Percentiles rank a stretch among this genome's conserved stretches.
Conservation (phyloP, 306 rosid species). For the Acacia confusa region DNA sequence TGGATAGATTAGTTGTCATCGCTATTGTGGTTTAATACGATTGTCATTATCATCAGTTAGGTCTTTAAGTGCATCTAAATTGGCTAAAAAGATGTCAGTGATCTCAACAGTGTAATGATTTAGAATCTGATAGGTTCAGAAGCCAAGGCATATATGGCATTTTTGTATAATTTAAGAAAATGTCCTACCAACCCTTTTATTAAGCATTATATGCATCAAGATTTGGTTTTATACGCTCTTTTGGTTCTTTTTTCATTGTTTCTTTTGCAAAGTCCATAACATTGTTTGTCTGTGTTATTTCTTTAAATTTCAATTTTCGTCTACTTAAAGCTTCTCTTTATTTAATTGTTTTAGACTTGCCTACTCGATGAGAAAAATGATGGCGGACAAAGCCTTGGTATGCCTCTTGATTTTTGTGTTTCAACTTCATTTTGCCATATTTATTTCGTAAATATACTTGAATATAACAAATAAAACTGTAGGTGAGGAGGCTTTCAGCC, state of each 20-base stretch:
- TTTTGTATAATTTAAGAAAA: conserved; percentile 17
- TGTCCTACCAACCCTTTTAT: conserved; percentile 1
- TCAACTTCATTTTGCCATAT: conserved; percentile 14
- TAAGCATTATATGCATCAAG: neutral
- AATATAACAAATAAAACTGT: conserved; percentile 21
- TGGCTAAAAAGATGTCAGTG: neutral
- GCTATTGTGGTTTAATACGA: conserved; percentile 6
- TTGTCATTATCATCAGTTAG: neutral
- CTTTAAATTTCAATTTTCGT: neutral
- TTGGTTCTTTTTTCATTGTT: neutral
- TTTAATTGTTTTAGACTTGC: conserved; percentile 64
- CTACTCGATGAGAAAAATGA: conserved; percentile 98
- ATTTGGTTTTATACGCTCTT: neutral
- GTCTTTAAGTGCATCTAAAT: neutral
- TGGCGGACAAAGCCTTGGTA: conserved; percentile 99
- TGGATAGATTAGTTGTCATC: conserved; percentile 7
- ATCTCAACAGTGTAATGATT: neutral
- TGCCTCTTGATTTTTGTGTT: conserved; percentile 35
- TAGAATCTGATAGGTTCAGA: neutral
- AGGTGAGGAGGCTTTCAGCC: conserved; percentile 99
- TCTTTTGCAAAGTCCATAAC: neutral
- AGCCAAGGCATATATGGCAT: neutral
- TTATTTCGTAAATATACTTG: conserved; percentile 1
- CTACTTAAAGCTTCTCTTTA: conserved; percentile 16
- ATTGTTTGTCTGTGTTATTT: neutral